phyloP scores from a whole-genome alignment of 352 stramenopile genomes.

The Globisporangium cederbergense region DNA sequence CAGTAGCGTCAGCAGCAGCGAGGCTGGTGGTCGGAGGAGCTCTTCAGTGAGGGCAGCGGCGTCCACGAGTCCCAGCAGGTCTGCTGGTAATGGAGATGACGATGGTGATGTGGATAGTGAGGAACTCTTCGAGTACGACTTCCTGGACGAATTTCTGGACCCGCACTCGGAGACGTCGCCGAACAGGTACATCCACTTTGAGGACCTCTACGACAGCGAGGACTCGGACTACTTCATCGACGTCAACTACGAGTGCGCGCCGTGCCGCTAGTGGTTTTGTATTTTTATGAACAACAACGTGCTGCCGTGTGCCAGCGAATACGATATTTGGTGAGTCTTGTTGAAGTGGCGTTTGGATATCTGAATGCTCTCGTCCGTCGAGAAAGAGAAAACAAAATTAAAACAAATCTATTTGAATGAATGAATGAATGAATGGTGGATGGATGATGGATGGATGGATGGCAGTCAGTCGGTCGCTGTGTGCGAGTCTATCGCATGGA shows the following conservation, averaged over 20 bases:
- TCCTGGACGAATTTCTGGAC: slow-evolving; percentile 66
- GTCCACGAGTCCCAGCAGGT: slow-evolving; percentile 4
- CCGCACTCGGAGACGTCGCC: slow-evolving; percentile 46
- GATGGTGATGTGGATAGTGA: slow-evolving; percentile 22
- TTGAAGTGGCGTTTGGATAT: neutral
- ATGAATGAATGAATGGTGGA: no score
- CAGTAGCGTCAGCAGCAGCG: slow-evolving; percentile 10
- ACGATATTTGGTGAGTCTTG: no score
- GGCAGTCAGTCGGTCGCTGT: neutral
- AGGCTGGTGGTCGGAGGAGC: neutral
- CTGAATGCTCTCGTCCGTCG: neutral
- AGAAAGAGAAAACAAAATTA: neutral
- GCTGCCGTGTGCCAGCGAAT: neutral
- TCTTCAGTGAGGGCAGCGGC: slow-evolving; percentile 24
- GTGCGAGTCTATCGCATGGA: slow-evolving; percentile 17
- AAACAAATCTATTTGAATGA: slow-evolving; percentile 8
- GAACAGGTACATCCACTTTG: slow-evolving; percentile 56
- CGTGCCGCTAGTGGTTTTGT: slow-evolving; percentile 6
- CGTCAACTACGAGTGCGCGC: slow-evolving; percentile 57
- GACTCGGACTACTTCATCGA: slow-evolving; percentile 61
- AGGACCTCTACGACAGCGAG: slow-evolving; percentile 53
- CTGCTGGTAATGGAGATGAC: neutral
- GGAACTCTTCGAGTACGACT: slow-evolving; percentile 71
- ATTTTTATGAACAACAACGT: neutral
- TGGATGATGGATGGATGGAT: neutral